Evolutionary conservation across 257 asterid genomes (phyloP).

Genomic region (Plantago ovata): DNA sequence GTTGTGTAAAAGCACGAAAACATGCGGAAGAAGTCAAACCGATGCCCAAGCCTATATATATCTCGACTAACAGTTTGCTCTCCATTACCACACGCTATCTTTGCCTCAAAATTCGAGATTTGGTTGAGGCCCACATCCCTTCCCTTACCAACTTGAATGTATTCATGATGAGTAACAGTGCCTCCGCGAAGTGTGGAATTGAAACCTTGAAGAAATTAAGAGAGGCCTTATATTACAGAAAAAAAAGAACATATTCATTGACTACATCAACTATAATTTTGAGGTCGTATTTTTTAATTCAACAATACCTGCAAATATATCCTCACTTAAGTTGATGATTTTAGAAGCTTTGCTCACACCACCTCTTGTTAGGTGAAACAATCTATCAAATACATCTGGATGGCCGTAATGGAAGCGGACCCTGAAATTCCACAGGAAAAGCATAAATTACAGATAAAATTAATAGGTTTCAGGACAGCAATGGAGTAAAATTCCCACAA

Average conservation of each 20-base stretch:
- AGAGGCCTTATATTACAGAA: slow-evolving; percentile 23
- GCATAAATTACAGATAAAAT: neutral
- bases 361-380: slow-evolving; percentile 92
- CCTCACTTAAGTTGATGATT: slow-evolving; percentile 91
- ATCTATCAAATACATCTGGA: slow-evolving; percentile 91
- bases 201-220: slow-evolving; percentile 55
- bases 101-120: slow-evolving; percentile 84
- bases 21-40: slow-evolving; percentile 98
- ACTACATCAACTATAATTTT: neutral
- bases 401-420: slow-evolving; percentile 99
- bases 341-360: slow-evolving; percentile 97
- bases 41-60: slow-evolving; percentile 88
- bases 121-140: slow-evolving; percentile 98
- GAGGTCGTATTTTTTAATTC: slow-evolving; percentile 18
- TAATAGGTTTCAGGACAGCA: too few species aligned
- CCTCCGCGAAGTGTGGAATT: slow-evolving; percentile 98
- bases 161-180: slow-evolving; percentile 92
- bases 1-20: slow-evolving; percentile 86
- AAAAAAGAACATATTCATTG: slow-evolving; percentile 5
- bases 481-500: too few species aligned
- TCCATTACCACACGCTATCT: slow-evolving; percentile 94
- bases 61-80: slow-evolving; percentile 98
- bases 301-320: slow-evolving; percentile 85
- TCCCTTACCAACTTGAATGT: slow-evolving; percentile 97
- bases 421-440: slow-evolving; percentile 44